Conservation (phyloP, 2,329 filamentous ascomycete species). For the Curvularia sp. region DNA sequence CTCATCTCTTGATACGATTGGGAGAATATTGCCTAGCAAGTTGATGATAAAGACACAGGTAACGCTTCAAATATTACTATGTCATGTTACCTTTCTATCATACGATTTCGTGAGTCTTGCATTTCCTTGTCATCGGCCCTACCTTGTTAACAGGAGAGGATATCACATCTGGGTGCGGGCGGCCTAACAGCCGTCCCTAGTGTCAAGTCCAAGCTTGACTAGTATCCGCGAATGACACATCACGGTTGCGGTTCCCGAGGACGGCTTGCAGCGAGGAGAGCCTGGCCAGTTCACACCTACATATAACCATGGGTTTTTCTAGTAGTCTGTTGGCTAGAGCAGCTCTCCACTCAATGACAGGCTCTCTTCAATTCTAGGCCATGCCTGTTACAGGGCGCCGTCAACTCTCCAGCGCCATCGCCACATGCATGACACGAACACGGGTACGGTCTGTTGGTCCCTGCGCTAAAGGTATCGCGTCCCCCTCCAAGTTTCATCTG, state of each 20-base stretch:
- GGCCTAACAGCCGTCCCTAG: neutral
- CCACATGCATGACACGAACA: constrained; percentile 17
- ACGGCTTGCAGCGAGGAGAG: constrained; percentile 3
- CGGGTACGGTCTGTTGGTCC: neutral
- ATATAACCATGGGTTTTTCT: neutral
- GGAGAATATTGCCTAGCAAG: neutral
- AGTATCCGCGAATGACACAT: constrained; percentile 5
- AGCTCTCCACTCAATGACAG: neutral
- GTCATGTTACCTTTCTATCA: neutral
- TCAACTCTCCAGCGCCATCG: constrained; percentile 1
- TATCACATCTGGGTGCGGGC: neutral
- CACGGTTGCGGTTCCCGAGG: constrained; percentile 16
- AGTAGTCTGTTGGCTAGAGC: neutral
- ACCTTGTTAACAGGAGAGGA: neutral
- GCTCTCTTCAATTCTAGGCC: constrained; percentile 1
- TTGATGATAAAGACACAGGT: neutral
- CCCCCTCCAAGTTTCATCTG: neutral
- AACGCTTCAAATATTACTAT: neutral
- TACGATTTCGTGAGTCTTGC: neutral
- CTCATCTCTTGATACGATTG: neutral
- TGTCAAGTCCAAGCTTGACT: constrained; percentile 2
- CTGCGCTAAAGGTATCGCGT: constrained; percentile 3
- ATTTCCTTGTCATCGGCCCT: neutral
- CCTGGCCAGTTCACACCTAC: neutral
- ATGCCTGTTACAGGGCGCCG: neutral